Percentiles rank a stretch among this genome's conserved stretches.
Evolutionary conservation across 345 rosid genomes (phyloP).

Genomic region (Raphanus raphanistrum): DNA sequence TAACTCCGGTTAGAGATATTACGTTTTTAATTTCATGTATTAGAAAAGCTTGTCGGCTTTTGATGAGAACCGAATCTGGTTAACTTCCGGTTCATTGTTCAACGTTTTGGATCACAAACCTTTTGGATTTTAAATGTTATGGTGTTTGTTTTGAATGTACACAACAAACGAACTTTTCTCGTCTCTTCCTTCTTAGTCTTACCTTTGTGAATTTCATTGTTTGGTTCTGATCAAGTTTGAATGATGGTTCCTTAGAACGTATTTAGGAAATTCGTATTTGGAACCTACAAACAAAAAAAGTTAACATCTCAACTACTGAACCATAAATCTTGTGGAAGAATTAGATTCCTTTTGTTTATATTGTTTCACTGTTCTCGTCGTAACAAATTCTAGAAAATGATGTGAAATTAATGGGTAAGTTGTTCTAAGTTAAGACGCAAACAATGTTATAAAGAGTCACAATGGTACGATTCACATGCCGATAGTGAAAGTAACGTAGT

Average conservation of each 20-base stretch:
- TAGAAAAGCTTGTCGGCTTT: background rate
- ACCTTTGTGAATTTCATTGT: constrained; percentile 6
- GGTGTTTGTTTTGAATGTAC: constrained; percentile 13
- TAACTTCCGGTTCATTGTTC: constrained; percentile 14
- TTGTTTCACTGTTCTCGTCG: constrained; percentile 66
- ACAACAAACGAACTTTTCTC: constrained; percentile 11
- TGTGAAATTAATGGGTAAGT: background rate
- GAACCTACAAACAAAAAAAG: constrained; percentile 57
- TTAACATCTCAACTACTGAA: background rate
- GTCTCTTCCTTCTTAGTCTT: constrained; percentile 6
- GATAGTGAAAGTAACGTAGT: constrained; percentile 34
- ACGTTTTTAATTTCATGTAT: background rate
- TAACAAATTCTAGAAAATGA: constrained; percentile 54
- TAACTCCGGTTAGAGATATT: constrained; percentile 12
- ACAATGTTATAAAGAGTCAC: constrained; percentile 12
- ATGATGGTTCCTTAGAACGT: constrained; percentile 81
- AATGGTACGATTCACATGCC: constrained; percentile 24
- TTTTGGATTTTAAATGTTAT: background rate
- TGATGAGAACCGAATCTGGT: background rate
- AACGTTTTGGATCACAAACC: constrained; percentile 3
- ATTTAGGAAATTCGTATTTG: constrained; percentile 81
- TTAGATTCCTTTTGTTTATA: background rate
- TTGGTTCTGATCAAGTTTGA: constrained; percentile 38
- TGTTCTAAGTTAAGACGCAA: constrained; percentile 12
- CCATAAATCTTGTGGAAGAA: background rate